Base-by-base conservation (phyloP, 768 basidiomycete genomes). In the Russula brevipes region DNA sequence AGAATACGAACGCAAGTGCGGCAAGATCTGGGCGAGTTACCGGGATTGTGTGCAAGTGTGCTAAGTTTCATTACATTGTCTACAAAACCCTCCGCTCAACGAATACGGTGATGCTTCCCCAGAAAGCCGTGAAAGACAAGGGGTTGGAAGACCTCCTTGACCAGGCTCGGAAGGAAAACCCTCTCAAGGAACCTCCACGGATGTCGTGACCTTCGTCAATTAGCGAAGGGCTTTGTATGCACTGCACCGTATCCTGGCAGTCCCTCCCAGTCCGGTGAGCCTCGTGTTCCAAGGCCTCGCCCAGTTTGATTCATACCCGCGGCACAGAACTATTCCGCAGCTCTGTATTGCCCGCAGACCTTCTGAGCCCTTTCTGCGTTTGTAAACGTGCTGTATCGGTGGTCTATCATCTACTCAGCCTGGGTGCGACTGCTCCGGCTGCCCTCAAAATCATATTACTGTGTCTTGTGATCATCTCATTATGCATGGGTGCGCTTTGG, bases 1-100 rank as follows among this genome's bases (percentile, higher is more conserved):
- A 46, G 91, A 96, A 73, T 96, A 94, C 72, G 87, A 98, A 69
- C 72, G 79, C 50, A 87, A 86, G 53, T 98, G 96, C 68, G 95
- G 94, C 9, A 82, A 79, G 67, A 74, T 92, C 16, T 98, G 94
- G 91, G 76, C 80, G 50, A 80, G 80, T 65, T 98, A 98, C 74
- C 85, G 85, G 64, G 76, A 75, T 3, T 98, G 95, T 72, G 81
- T 98, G 6, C 86, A 89, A 80, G 96, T 94, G 61, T 47, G 86
- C 76, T 6, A 2, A 45, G 42, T 42, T 24, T 24, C 55, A 46
- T 45, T n/a, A 38, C 52, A 46, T 54, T 45, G 36, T 42, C 17
- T 52, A 46, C 17, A 16, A 56, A 36, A 24, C 24, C 10, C 1
- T 16, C 3, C 2, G 17, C 46, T 12, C 33, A 24, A 19, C n/a